Percentiles rank a stretch among this genome's conserved stretches.
Evolutionary conservation across 2,329 filamentous ascomycete genomes (phyloP).

Genomic region (Aspergillus fumigatiaffinis): DNA sequence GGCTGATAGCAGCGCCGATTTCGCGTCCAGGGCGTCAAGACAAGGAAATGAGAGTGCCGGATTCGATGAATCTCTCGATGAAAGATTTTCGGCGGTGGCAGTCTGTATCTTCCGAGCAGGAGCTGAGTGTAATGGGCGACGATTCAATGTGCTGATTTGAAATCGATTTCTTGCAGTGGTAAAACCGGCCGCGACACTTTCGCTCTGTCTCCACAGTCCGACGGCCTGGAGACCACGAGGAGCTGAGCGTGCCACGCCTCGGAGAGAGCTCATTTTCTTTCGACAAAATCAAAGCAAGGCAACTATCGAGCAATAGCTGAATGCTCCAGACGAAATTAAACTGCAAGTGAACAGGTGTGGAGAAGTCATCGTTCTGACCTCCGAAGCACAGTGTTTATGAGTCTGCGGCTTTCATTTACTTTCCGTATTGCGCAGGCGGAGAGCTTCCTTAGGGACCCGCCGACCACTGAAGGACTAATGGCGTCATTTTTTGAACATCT

Average conservation of each 20-base stretch:
- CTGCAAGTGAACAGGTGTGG: neutral
- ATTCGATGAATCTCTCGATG: slow-evolving; percentile 55
- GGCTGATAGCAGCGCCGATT: slow-evolving; percentile 68
- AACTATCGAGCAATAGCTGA: neutral
- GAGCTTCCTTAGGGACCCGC: neutral
- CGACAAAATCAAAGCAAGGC: neutral
- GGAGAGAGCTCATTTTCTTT: slow-evolving; percentile 15
- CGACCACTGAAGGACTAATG: slow-evolving; percentile 1
- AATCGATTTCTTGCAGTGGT: slow-evolving; percentile 6
- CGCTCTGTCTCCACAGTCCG: slow-evolving; percentile 7
- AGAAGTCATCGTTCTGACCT: neutral
- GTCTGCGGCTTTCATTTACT: neutral
- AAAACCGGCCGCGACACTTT: slow-evolving; percentile 1
- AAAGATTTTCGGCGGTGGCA: slow-evolving; percentile 17
- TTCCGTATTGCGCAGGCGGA: neutral
- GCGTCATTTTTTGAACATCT: slow-evolving; percentile 7
- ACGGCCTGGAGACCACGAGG: slow-evolving; percentile 9
- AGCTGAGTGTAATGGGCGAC: slow-evolving; percentile 18
- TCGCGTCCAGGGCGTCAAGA: slow-evolving; percentile 76
- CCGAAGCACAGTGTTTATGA: neutral
- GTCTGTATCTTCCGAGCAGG: slow-evolving; percentile 17
- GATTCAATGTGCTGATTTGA: neutral
- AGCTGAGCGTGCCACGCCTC: slow-evolving; percentile 12
- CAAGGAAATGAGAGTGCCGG: slow-evolving; percentile 87
- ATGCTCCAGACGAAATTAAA: neutral